Evolutionary conservation across 1,284 basidiomycete species (phyloP).

Genomic region (Ceratobasidium sp.): DNA sequence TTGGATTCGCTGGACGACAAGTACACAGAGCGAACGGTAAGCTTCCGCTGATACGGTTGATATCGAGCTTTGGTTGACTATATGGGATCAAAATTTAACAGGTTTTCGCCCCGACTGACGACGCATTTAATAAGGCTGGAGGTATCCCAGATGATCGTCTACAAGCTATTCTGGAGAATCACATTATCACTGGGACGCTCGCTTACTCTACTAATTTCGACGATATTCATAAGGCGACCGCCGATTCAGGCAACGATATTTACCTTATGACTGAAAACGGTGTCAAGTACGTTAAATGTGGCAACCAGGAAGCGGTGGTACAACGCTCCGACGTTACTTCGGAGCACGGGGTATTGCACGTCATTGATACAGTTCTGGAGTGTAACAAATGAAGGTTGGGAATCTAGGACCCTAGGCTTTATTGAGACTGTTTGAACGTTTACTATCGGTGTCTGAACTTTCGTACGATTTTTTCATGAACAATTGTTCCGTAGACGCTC

Average conservation of each 20-base stretch:
- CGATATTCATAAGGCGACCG: not conserved
- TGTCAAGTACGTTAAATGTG: not conserved
- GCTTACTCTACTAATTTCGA: not conserved
- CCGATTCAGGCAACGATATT: constrained; percentile 18
- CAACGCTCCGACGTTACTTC: constrained; percentile 14
- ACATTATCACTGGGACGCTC: not conserved
- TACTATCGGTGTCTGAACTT: too few relatives aligned
- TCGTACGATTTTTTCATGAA: too few relatives aligned
- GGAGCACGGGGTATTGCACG: constrained; percentile 7
- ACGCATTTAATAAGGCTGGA: not conserved
- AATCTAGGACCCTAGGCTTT: not conserved
- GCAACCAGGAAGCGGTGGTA: not conserved
- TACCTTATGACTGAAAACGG: not conserved
- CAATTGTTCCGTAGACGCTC: too few relatives aligned
- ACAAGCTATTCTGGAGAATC: not conserved
- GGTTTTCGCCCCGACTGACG: constrained; percentile 16
- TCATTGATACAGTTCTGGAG: constrained; percentile 23
- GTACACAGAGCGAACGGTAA: not conserved
- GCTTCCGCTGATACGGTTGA: not conserved
- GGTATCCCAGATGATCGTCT: not conserved
- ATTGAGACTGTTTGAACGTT: not conserved
- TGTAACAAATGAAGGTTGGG: constrained; percentile 8
- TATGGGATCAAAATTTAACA: not conserved
- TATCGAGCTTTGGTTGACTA: not conserved
- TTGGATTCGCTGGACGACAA: not conserved